phyloP scores from a whole-genome alignment of 1,284 basidiomycete species.

The Cryptococcus floricola region DNA sequence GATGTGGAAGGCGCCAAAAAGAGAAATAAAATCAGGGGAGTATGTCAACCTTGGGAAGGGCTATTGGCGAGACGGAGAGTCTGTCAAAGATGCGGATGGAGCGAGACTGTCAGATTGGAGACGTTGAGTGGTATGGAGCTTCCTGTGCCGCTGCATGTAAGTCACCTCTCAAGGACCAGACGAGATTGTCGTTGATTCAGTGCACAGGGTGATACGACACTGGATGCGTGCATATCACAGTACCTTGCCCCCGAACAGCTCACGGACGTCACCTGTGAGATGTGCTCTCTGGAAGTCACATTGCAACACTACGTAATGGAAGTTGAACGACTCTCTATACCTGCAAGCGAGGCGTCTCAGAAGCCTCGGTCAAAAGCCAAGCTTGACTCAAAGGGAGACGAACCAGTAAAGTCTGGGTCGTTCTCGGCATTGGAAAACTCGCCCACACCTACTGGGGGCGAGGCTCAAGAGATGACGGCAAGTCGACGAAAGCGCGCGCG shows the following conservation, averaged over 20 bases:
- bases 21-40: slow-evolving; percentile 25
- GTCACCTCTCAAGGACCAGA: slow-evolving; percentile 11
- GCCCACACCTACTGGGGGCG: not conserved
- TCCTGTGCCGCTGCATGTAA: slow-evolving; percentile 39
- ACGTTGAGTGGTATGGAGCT: slow-evolving; percentile 47
- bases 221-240: slow-evolving; percentile 50
- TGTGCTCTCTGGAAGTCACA: slow-evolving; percentile 49
- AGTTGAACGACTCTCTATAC: slow-evolving; percentile 30
- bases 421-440: not conserved
- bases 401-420: slow-evolving; percentile 23
- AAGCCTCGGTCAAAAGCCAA: slow-evolving; percentile 3
- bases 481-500: slow-evolving; percentile 63
- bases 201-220: slow-evolving; percentile 41
- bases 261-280: slow-evolving; percentile 51
- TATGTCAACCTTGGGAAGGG: slow-evolving; percentile 48
- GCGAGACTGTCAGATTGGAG: slow-evolving; percentile 44
- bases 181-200: slow-evolving; percentile 9
- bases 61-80: slow-evolving; percentile 43
- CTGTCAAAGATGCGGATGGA: slow-evolving; percentile 44
- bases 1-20: slow-evolving; percentile 14
- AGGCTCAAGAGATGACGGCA: slow-evolving; percentile 50
- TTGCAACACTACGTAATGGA: slow-evolving; percentile 40
- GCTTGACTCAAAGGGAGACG: not conserved
- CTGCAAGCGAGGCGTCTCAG: slow-evolving; percentile 6
- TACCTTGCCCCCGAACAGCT: slow-evolving; percentile 51